Evolutionary conservation across 2,329 filamentous ascomycete species (phyloP).

Genomic region (Fusarium chaquense): DNA sequence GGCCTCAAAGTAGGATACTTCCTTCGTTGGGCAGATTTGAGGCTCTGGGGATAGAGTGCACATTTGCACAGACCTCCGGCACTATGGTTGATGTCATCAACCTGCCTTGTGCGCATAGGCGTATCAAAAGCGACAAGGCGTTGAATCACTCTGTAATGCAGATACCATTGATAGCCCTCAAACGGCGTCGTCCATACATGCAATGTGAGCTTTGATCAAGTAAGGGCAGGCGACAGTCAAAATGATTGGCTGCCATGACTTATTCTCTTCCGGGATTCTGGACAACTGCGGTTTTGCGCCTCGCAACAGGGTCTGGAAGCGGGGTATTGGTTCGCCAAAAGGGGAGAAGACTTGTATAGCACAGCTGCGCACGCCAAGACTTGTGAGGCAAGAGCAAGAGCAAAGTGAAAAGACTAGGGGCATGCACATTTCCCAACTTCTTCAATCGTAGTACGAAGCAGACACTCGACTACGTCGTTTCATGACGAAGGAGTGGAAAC

Average conservation of each 20-base stretch:
- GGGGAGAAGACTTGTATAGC: constrained; percentile 24
- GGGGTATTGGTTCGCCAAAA: constrained; percentile 30
- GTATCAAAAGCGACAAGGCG: constrained; percentile 19
- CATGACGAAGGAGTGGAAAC: constrained; percentile 24
- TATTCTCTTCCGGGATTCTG: constrained; percentile 39
- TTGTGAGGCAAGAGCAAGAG: constrained; percentile 21
- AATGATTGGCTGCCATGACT: constrained; percentile 40
- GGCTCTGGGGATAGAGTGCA: constrained; percentile 1
- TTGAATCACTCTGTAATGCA: constrained; percentile 17
- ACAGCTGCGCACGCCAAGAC: constrained; percentile 36
- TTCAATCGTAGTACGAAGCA: constrained; percentile 28
- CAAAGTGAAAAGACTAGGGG: constrained; percentile 17
- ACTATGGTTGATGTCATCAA: constrained; percentile 8
- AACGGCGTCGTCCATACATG: constrained; percentile 33
- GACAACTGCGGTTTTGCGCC: constrained; percentile 42
- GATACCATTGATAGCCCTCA: constrained; percentile 6
- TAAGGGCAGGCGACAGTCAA: constrained; percentile 12
- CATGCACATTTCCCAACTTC: constrained; percentile 5
- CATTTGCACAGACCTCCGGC: not conserved
- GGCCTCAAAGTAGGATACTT: constrained; percentile 36
- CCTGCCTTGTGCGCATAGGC: constrained; percentile 16
- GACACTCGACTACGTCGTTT: constrained; percentile 29
- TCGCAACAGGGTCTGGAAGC: constrained; percentile 37
- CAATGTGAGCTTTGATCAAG: constrained; percentile 28
- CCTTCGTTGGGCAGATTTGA: constrained; percentile 16